Conservation (phyloP, 2,329 filamentous ascomycete species). For the Monilinia laxa region DNA sequence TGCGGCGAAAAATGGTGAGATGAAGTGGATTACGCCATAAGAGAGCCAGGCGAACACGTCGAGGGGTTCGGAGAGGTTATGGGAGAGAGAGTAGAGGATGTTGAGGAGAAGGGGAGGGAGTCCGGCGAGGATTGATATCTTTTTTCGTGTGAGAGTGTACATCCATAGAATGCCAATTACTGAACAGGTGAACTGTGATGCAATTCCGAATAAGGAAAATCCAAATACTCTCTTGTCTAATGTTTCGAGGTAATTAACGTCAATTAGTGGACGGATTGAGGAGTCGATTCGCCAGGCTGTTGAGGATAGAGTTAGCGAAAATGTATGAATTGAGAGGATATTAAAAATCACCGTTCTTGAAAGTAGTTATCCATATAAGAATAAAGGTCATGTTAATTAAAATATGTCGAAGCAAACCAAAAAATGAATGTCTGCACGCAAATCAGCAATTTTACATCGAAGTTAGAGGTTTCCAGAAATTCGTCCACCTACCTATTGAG, state of each 20-base stretch:
- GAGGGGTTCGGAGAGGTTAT: conserved; percentile 47
- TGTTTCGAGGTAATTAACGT: conserved; percentile 35
- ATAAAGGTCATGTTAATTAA: conserved; percentile 37
- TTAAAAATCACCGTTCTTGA: conserved; percentile 35
- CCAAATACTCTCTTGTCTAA: conserved; percentile 34
- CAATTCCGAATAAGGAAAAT: conserved; percentile 30
- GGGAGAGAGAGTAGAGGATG: conserved; percentile 84
- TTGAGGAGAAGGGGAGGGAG: conserved; percentile 50
- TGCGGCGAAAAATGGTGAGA: conserved; percentile 75
- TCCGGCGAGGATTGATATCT: conserved; percentile 34
- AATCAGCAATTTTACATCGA: neutral
- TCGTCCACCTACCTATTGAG: conserved; percentile 32
- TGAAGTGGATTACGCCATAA: conserved; percentile 88
- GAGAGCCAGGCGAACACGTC: conserved; percentile 66
- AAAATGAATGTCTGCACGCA: conserved; percentile 34
- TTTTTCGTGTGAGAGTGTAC: conserved; percentile 34
- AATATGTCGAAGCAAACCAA: conserved; percentile 36
- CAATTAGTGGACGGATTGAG: conserved; percentile 34
- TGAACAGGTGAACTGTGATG: conserved; percentile 31
- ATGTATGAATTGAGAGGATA: neutral
- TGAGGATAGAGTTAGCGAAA: neutral
- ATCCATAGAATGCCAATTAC: conserved; percentile 34
- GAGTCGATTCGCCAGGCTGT: conserved; percentile 36
- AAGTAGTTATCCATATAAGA: conserved; percentile 37
- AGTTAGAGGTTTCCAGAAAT: neutral